Conservation (phyloP, 2,329 filamentous ascomycete species). For the Chrysosporium queenslandicum region DNA sequence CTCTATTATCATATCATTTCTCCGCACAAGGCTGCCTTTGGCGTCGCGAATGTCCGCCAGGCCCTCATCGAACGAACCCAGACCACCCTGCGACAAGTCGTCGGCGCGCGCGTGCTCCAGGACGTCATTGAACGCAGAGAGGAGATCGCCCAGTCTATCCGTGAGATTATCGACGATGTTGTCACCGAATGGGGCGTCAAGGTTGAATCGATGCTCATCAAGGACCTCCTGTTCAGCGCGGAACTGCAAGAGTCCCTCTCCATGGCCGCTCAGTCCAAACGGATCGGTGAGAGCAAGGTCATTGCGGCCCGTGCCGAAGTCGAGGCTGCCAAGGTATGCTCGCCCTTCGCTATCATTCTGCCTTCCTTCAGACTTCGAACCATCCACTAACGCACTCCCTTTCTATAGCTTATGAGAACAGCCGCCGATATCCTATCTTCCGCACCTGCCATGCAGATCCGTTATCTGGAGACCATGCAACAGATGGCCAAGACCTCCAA, state of each 20-base stretch:
- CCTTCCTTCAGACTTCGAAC: background rate
- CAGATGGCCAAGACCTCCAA: constrained; percentile 89
- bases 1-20: constrained; percentile 98
- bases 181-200: constrained; percentile 88
- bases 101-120: constrained; percentile 88
- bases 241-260: constrained; percentile 92
- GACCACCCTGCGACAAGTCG: constrained; percentile 92
- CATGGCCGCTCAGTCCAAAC: constrained; percentile 98
- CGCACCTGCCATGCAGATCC: constrained; percentile 94
- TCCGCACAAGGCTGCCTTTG: constrained; percentile 94
- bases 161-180: constrained; percentile 95
- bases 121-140: constrained; percentile 98
- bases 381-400: background rate
- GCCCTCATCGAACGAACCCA: constrained; percentile 97
- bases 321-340: constrained; percentile 74
- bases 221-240: constrained; percentile 95
- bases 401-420: constrained; percentile 40
- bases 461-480: constrained; percentile 97
- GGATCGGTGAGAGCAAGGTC: constrained; percentile 96
- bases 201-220: constrained; percentile 98
- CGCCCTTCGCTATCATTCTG: constrained; percentile 38
- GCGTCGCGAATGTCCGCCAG: constrained; percentile 86
- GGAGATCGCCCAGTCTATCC: constrained; percentile 88
- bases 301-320: constrained; percentile 95
- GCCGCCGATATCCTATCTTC: constrained; percentile 87